Evolutionary conservation across 2,329 filamentous ascomycete genomes (phyloP).

Genomic region (Triangularia setosa): DNA sequence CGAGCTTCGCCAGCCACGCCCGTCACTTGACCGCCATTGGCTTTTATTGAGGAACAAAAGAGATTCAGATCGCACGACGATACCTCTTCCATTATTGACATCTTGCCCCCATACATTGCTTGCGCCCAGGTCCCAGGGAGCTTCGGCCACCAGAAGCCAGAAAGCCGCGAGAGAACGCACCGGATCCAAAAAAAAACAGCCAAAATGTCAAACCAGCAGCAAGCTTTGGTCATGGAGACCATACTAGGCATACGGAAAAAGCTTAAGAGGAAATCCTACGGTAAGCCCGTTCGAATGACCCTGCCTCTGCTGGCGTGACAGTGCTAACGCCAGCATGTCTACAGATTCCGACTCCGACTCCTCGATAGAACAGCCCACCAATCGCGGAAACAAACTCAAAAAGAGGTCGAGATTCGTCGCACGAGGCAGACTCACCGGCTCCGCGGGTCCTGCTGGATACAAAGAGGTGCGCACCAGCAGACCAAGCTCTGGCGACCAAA

Average conservation of each 20-base stretch:
- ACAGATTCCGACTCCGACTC: slow-evolving; percentile 76
- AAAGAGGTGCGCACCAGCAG: slow-evolving; percentile 55
- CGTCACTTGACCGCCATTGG: neutral
- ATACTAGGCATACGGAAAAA: slow-evolving; percentile 66
- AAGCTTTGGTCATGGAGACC: slow-evolving; percentile 62
- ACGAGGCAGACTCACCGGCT: slow-evolving; percentile 64
- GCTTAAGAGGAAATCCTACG: slow-evolving; percentile 60
- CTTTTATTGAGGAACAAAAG: neutral
- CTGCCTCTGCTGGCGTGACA: neutral
- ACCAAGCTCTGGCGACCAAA: neutral
- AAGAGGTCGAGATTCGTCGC: slow-evolving; percentile 68
- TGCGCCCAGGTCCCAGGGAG: neutral
- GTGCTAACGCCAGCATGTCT: slow-evolving; percentile 21
- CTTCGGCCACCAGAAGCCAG: neutral
- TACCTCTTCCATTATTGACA: neutral
- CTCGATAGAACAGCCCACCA: slow-evolving; percentile 64
- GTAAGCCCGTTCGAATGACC: slow-evolving; percentile 34
- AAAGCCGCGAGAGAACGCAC: neutral
- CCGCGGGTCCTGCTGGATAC: slow-evolving; percentile 63
- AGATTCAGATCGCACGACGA: neutral
- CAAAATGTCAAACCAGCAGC: slow-evolving; percentile 51
- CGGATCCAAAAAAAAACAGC: neutral
- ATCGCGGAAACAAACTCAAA: slow-evolving; percentile 77
- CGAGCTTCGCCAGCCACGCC: neutral
- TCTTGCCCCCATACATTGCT: neutral